Evolutionary conservation across 331 rosid genomes (phyloP).

Genomic region (Malus hybrid): DNA sequence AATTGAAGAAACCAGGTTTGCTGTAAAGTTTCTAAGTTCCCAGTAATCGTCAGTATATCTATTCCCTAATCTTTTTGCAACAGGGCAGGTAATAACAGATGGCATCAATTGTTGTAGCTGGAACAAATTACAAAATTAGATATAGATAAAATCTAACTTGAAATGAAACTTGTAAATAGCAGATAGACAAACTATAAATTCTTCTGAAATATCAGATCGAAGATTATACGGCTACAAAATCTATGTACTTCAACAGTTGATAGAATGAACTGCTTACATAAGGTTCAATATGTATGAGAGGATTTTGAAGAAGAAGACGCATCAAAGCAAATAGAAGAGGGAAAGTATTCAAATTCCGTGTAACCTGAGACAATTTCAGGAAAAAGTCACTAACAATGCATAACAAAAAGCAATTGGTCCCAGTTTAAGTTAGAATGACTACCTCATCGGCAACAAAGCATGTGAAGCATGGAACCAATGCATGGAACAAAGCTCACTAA

Average conservation of each 20-base stretch:
- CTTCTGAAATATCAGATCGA: not conserved
- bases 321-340: constrained; percentile 57
- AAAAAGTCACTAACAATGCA: constrained; percentile 14
- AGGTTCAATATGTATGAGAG: constrained; percentile 73
- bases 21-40: constrained; percentile 88
- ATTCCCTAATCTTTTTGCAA: constrained; percentile 75
- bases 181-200: not conserved
- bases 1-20: constrained; percentile 66
- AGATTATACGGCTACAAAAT: not conserved
- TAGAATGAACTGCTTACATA: constrained; percentile 46
- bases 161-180: not conserved
- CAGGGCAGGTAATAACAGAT: constrained; percentile 73
- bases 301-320: constrained; percentile 78
- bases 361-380: constrained; percentile 48
- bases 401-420: not conserved
- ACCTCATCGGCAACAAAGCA: constrained; percentile 86
- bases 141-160: constrained; percentile 9
- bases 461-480: constrained; percentile 74
- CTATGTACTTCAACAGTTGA: not conserved
- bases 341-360: constrained; percentile 44
- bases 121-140: constrained; percentile 28
- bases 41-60: constrained; percentile 75
- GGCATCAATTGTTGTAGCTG: constrained; percentile 97
- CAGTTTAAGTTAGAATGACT: not conserved
- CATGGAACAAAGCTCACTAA: constrained; percentile 78